Conservation (phyloP, 2,329 filamentous ascomycete species). For the Claviceps quebecensis region DNA sequence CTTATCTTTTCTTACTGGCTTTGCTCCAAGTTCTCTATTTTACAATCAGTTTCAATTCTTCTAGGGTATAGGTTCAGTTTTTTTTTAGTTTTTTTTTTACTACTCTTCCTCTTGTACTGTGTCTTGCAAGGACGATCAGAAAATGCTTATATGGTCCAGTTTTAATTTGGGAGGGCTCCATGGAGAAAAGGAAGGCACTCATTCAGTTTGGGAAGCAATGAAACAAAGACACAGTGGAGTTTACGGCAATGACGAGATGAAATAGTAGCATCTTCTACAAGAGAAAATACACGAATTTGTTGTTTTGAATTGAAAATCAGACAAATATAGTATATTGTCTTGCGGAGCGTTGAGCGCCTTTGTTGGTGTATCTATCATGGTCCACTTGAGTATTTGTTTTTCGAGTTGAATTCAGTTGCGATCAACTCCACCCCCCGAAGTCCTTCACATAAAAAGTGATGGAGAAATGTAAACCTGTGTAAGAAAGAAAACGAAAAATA, state of each 20-base stretch:
- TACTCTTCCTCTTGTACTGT: no score
- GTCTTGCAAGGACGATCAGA: no score
- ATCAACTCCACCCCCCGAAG: conserved; percentile 4
- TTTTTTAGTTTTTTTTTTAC: neutral
- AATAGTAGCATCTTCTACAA: neutral
- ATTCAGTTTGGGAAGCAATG: no score
- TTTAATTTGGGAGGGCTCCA: neutral
- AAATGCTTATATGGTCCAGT: neutral
- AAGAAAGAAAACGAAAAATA: neutral
- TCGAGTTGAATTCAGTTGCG: conserved; percentile 5
- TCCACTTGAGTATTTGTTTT: neutral
- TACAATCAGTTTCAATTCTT: no score
- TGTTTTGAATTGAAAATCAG: neutral
- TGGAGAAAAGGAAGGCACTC: no score
- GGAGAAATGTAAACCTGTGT: neutral
- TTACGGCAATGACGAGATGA: neutral
- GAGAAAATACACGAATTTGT: neutral
- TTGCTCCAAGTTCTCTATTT: no score
- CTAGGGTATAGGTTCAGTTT: neutral
- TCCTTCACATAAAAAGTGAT: neutral
- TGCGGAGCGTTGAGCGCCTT: conserved; percentile 9
- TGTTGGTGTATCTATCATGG: conserved; percentile 1
- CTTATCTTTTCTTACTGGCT: no score
- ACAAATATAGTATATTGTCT: neutral
- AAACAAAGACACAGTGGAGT: neutral